Base-by-base conservation (phyloP, 2,329 filamentous ascomycete species). In the Pezicula neosporulosa region DNA sequence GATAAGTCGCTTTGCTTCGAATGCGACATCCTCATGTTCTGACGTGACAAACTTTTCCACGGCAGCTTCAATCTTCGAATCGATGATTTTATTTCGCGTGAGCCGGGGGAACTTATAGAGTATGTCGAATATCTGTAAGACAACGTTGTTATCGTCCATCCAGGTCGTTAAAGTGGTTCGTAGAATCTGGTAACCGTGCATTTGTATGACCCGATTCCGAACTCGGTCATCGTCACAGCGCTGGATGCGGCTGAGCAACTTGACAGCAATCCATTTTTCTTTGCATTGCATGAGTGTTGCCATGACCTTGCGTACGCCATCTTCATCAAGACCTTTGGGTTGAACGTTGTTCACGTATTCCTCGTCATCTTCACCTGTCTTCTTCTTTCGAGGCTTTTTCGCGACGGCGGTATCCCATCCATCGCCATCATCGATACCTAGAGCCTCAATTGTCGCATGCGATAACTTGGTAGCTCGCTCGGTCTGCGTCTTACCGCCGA, bases 251-350 rank as follows among this genome's bases (percentile, higher is more conserved):
- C 86, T 82, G 53, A 99, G 81, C 51, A 99, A 77, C 72, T 97
- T 97, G 71, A 97, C 91, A 3, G 90, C 91, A 69, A 99, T 97
- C 94, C 94, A 99, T 71, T 97, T 97, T 77, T 99, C 94, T 71
- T 96, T 96, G 78, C 90, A 96, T 69, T 97, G 93, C 84, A 96
- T 92, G 53, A 99, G 82, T 48, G 91, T 87, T 21, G 93, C 92
- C 90, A 97, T 96, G 69, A 97, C 90, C 72, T 95, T 96, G 63
- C 87, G 90, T 55, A 95, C 90, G 56, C 88, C 90, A 53, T 87
- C 83, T 63, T 94, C 89, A 58, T 90, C 85, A 53, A 97, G 80
- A 44, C 81, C 84, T 64, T 85, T 89, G 47, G 89, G 85, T 68
- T 93, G 83, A 54, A 95, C 80, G 68, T 90, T 92, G 70, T 91